Percentiles rank a stretch among this genome's conserved stretches.
Conservation (phyloP, 805 yeast species). For the Jamesozyma rosinii region DNA sequence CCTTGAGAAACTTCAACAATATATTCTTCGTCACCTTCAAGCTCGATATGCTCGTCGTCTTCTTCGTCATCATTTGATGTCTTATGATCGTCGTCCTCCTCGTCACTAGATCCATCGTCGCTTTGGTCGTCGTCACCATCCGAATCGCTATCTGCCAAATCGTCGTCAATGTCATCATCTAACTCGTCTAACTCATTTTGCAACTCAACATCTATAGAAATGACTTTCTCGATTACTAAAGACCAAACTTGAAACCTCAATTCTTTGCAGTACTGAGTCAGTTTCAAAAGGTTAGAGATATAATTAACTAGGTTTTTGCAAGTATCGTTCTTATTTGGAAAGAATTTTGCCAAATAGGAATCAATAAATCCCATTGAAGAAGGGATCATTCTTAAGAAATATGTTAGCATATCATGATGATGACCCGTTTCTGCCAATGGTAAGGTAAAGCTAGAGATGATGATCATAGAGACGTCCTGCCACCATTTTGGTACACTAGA, state of each 20-base stretch:
- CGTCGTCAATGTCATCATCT: slow-evolving; percentile 62
- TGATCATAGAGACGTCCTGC: slow-evolving; percentile 62
- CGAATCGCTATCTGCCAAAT: slow-evolving; percentile 25
- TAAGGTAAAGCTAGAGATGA: slow-evolving; percentile 53
- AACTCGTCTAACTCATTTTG: slow-evolving; percentile 81
- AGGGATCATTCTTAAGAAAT: slow-evolving; percentile 67
- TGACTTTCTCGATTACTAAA: slow-evolving; percentile 64
- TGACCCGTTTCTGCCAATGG: slow-evolving; percentile 29
- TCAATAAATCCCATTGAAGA: slow-evolving; percentile 65
- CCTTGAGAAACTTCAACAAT: slow-evolving; percentile 39
- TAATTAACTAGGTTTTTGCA: slow-evolving; percentile 50
- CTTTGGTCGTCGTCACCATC: slow-evolving; percentile 16
- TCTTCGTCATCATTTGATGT: slow-evolving; percentile 30
- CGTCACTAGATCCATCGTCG: slow-evolving; percentile 16
- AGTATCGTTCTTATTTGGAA: slow-evolving; percentile 72
- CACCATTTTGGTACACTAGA: slow-evolving; percentile 87
- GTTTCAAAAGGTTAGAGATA: slow-evolving; percentile 49
- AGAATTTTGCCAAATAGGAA: slow-evolving; percentile 44
- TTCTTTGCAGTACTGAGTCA: slow-evolving; percentile 67
- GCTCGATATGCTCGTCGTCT: slow-evolving; percentile 27
- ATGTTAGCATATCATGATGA: slow-evolving; percentile 58
- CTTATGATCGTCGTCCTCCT: slow-evolving; percentile 6
- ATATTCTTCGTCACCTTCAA: slow-evolving; percentile 40
- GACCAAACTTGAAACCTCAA: slow-evolving; percentile 71
- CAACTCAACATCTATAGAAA: slow-evolving; percentile 83